Evolutionary conservation across 495 filamentous ascomycete genomes (phyloP).

Genomic region (Penicillium bialowiezense): DNA sequence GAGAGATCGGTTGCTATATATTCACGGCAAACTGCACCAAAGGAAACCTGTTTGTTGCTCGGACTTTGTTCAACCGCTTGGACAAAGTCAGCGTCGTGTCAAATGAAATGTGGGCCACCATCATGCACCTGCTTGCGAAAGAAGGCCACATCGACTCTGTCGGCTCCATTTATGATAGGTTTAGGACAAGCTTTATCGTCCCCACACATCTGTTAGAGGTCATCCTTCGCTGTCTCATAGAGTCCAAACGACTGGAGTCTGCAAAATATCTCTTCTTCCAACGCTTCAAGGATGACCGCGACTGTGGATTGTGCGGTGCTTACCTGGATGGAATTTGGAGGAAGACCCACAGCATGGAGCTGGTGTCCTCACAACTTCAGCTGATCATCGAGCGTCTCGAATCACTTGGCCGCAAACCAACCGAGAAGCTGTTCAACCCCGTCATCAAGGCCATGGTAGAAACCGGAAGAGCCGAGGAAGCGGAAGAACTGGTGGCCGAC

Average conservation of each 20-base stretch:
- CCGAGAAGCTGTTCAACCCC: constrained; percentile 43
- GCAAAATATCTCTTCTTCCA: constrained; percentile 37
- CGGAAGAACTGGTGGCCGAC: constrained; percentile 32
- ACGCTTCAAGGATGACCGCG: constrained; percentile 29
- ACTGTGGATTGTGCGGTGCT: constrained; percentile 37
- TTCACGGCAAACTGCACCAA: constrained; percentile 40
- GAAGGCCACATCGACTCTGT: constrained; percentile 41
- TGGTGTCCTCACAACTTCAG: constrained; percentile 33
- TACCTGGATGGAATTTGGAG: constrained; percentile 44
- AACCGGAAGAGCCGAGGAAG: constrained; percentile 35
- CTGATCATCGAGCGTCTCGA: constrained; percentile 27
- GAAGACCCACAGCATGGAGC: constrained; percentile 40
- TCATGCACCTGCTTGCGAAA: constrained; percentile 41
- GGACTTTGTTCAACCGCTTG: constrained; percentile 36
- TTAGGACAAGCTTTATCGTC: constrained; percentile 24
- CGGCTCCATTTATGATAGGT: constrained; percentile 31
- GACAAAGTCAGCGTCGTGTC: constrained; percentile 34
- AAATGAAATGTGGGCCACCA: constrained; percentile 34
- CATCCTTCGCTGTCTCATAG: constrained; percentile 38
- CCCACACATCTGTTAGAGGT: constrained; percentile 37
- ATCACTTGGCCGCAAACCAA: constrained; percentile 26
- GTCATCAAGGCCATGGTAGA: constrained; percentile 40
- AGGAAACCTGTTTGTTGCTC: constrained; percentile 39
- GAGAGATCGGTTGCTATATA: constrained; percentile 28
- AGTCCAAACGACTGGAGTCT: constrained; percentile 35